Evolutionary conservation across 1,284 basidiomycete genomes (phyloP).

Genomic region (Microbotryum intermedium): DNA sequence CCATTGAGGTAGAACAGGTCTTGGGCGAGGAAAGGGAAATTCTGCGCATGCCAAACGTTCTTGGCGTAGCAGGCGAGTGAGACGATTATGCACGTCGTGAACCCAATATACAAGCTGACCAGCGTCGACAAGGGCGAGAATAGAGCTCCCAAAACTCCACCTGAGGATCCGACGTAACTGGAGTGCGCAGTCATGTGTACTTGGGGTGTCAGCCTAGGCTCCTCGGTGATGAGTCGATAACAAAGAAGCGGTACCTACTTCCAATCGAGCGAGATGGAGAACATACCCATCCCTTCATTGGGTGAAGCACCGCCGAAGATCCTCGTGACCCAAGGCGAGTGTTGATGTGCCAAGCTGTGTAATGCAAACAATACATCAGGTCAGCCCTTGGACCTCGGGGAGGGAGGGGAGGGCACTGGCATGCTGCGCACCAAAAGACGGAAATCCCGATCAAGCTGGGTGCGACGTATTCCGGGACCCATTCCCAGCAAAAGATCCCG

Average conservation of each 20-base stretch:
- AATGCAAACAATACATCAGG: no score
- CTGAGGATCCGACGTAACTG: conserved; percentile 22
- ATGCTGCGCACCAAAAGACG: conserved; percentile 44
- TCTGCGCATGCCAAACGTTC: conserved; percentile 50
- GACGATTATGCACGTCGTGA: conserved; percentile 43
- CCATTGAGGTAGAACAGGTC: conserved; percentile 53
- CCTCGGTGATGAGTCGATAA: no score
- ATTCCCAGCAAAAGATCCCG: conserved; percentile 37
- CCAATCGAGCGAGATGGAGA: conserved; percentile 49
- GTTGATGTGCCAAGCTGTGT: conserved; percentile 46
- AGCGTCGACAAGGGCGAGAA: conserved; percentile 22
- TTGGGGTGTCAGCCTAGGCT: no score
- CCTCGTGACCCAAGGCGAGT: conserved; percentile 52
- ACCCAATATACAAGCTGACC: conserved; percentile 1
- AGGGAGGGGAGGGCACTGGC: no score
- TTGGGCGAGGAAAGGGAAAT: conserved; percentile 55
- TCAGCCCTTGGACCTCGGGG: no score
- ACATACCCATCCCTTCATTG: conserved; percentile 56
- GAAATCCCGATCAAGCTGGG: conserved; percentile 36
- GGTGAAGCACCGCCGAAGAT: conserved; percentile 55
- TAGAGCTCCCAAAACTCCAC: conserved; percentile 26
- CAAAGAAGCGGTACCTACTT: not conserved
- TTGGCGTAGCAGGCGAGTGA: conserved; percentile 50
- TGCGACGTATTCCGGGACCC: conserved; percentile 46
- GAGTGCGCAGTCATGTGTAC: no score